phyloP scores from a whole-genome alignment of 2,329 filamentous ascomycete genomes.

The Dothistroma pini region DNA sequence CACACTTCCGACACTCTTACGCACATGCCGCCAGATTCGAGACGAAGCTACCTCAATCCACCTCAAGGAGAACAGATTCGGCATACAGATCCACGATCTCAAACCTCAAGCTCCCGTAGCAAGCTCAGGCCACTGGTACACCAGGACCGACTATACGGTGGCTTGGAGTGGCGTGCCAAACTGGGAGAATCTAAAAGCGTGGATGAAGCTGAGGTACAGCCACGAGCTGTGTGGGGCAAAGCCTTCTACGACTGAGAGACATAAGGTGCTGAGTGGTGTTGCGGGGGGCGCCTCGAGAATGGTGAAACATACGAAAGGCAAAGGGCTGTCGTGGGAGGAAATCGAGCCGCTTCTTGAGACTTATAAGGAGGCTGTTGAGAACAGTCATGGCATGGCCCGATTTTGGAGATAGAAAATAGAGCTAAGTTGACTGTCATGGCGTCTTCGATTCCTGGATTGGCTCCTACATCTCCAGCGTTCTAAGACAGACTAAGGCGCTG shows the following conservation, averaged over 20 bases:
- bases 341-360: neutral
- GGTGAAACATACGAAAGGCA: neutral
- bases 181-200: neutral
- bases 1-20: conserved; percentile 41
- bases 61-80: conserved; percentile 46
- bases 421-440: neutral
- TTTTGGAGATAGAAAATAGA: neutral
- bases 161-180: neutral
- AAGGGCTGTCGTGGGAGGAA: neutral
- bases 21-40: conserved; percentile 40
- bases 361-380: neutral
- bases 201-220: neutral
- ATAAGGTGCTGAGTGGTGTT: neutral
- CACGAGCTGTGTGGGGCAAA: neutral
- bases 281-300: neutral
- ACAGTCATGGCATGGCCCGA: neutral
- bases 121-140: neutral
- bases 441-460: neutral
- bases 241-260: neutral
- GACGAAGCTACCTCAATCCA: conserved; percentile 44
- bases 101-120: neutral
- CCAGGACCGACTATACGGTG: neutral
- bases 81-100: neutral
- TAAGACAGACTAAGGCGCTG: neutral
- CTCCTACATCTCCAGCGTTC: neutral